Conservation (phyloP, 1,284 basidiomycete species). For the Somion occarium region DNA sequence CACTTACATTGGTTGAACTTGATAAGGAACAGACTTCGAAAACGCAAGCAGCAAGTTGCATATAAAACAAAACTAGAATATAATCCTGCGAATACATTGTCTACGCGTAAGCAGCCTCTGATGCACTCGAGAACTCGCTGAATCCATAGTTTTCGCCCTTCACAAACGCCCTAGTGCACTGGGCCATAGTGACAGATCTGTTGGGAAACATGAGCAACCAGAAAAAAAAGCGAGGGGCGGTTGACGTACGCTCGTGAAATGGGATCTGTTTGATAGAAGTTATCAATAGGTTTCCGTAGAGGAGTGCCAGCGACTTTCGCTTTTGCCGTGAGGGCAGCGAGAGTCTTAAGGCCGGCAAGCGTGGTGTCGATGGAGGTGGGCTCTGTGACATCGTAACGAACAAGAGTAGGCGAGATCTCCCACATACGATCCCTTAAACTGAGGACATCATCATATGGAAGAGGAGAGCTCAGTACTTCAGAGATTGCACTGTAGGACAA, state of each 20-base stretch:
- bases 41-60: no score
- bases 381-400: conserved; percentile 88
- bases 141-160: conserved; percentile 54
- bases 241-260: conserved; percentile 75
- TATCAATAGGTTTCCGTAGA: conserved; percentile 81
- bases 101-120: conserved; percentile 45
- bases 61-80: no score
- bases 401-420: conserved; percentile 91
- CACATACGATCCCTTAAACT: conserved; percentile 91
- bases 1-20: no score
- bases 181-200: conserved; percentile 84
- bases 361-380: conserved; percentile 69
- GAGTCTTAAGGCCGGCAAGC: conserved; percentile 62
- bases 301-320: conserved; percentile 57
- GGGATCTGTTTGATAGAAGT: conserved; percentile 96
- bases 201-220: conserved; percentile 6
- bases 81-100: not conserved
- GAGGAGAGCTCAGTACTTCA: conserved; percentile 75
- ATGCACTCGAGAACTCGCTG: conserved; percentile 30
- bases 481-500: conserved; percentile 79
- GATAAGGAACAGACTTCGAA: no score
- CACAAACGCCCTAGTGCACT: conserved; percentile 75
- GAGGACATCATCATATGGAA: conserved; percentile 93
- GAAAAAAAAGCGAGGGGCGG: not conserved
- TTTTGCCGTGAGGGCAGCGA: conserved; percentile 47